Evolutionary conservation across 129 eudicot species (phyloP).

Genomic region (Artemisia tridentata): DNA sequence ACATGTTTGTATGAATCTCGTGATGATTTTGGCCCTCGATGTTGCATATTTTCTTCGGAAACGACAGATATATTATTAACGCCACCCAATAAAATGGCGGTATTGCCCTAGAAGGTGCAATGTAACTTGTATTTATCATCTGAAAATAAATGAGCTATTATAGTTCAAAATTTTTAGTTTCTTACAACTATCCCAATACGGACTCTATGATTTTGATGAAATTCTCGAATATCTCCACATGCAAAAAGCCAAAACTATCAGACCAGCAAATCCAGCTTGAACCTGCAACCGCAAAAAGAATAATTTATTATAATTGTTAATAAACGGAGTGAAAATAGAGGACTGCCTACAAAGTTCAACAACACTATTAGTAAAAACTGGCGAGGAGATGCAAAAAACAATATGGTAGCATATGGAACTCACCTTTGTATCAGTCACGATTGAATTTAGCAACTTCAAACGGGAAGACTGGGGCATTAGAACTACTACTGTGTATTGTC

Average conservation of each 20-base stretch:
- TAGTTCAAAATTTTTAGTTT: neutral
- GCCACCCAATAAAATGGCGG: too few relatives aligned
- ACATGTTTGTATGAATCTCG: neutral
- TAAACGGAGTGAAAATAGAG: neutral
- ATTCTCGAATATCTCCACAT: slow-evolving; percentile 68
- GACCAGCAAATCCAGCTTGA: slow-evolving; percentile 56
- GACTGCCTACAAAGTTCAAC: slow-evolving; percentile 7
- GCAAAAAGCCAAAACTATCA: slow-evolving; percentile 48
- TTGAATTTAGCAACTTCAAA: slow-evolving; percentile 42
- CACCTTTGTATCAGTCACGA: slow-evolving; percentile 62
- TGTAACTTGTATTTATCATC: neutral
- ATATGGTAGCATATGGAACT: slow-evolving; percentile 20
- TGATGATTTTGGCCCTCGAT: neutral
- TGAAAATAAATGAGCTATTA: neutral
- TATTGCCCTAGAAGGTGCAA: neutral
- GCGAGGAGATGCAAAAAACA: neutral
- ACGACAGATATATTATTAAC: too few relatives aligned
- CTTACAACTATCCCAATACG: neutral
- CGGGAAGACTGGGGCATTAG: slow-evolving; percentile 75
- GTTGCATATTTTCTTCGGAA: neutral
- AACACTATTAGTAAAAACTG: neutral
- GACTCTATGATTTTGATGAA: slow-evolving; percentile 31
- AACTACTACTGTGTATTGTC: slow-evolving; percentile 74
- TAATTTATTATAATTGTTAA: neutral
- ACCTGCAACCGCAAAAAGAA: slow-evolving; percentile 43